Evolutionary conservation across 2,329 filamentous ascomycete species (phyloP).

Genomic region (Pseudogymnoascus sp.): DNA sequence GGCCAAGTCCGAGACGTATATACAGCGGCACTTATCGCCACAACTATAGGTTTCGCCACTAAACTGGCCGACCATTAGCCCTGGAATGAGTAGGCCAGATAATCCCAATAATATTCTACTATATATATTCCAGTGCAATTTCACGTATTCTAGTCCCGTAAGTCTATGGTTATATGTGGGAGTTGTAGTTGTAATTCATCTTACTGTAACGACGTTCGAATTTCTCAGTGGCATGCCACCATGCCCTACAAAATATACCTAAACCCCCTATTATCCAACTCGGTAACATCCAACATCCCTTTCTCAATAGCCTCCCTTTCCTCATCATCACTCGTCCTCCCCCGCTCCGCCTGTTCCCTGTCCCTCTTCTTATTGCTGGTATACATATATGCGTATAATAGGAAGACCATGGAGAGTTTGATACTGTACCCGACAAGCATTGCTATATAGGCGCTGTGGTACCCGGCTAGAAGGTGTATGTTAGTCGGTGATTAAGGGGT

Average conservation of each 20-base stretch:
- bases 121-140: too few relatives aligned
- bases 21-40: constrained; percentile 32
- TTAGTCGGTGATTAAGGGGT: constrained; percentile 14
- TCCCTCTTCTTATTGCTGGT: constrained; percentile 47
- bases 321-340: constrained; percentile 31
- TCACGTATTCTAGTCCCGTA: too few relatives aligned
- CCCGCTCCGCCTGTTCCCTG: constrained; percentile 30
- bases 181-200: too few relatives aligned
- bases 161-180: too few relatives aligned
- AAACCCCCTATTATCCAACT: constrained; percentile 48
- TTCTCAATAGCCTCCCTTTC: constrained; percentile 45
- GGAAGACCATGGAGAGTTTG: constrained; percentile 42
- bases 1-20: constrained; percentile 36
- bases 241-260: constrained; percentile 40
- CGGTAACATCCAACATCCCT: constrained; percentile 49
- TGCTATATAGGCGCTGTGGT: constrained; percentile 26
- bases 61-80: constrained; percentile 88
- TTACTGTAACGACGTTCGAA: too few relatives aligned
- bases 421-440: constrained; percentile 50
- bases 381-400: constrained; percentile 50
- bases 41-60: constrained; percentile 40
- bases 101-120: constrained; percentile 60
- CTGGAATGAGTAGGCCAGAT: constrained; percentile 81
- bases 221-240: not conserved
- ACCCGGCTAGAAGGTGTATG: constrained; percentile 24